Conservation (phyloP, 2,329 filamentous ascomycete genomes). For the Emergomyces pasteurianus region DNA sequence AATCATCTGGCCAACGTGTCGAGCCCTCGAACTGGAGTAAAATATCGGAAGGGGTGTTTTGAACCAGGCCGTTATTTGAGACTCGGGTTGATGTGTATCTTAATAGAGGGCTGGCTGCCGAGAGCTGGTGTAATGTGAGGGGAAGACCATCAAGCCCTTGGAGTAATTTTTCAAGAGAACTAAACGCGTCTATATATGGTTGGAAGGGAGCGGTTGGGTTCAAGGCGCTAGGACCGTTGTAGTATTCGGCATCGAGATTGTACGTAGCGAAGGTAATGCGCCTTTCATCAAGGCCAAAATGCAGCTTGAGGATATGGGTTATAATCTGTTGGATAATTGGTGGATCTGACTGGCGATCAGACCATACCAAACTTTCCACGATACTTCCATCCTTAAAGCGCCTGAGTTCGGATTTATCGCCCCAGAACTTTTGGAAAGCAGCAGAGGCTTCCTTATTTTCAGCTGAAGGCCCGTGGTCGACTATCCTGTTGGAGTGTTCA, state of each 20-base stretch:
- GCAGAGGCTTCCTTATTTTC: conserved; percentile 75
- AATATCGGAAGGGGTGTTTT: conserved; percentile 53
- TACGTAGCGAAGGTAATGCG: conserved; percentile 42
- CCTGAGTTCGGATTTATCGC: conserved; percentile 79
- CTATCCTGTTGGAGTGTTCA: conserved; percentile 57
- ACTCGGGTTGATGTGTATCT: conserved; percentile 51
- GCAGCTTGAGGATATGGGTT: conserved; percentile 55
- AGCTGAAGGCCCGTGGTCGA: conserved; percentile 78
- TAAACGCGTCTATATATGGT: conserved; percentile 56
- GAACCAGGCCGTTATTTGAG: conserved; percentile 15
- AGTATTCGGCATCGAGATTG: conserved; percentile 34
- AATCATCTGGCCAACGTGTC: conserved; percentile 82
- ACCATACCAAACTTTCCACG: conserved; percentile 83
- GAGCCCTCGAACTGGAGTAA: conserved; percentile 89
- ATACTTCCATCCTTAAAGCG: conserved; percentile 95
- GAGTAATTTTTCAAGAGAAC: conserved; percentile 62
- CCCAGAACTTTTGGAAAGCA: conserved; percentile 85
- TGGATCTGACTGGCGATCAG: conserved; percentile 44
- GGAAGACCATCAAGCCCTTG: conserved; percentile 71
- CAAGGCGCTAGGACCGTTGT: conserved; percentile 18
- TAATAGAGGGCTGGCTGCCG: conserved; percentile 58
- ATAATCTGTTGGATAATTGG: conserved; percentile 72
- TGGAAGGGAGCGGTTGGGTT: conserved; percentile 45
- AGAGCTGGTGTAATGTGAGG: conserved; percentile 71
- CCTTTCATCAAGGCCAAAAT: conserved; percentile 48